Conservation (phyloP, 1,284 basidiomycete species). For the Austroboletus niveus region DNA sequence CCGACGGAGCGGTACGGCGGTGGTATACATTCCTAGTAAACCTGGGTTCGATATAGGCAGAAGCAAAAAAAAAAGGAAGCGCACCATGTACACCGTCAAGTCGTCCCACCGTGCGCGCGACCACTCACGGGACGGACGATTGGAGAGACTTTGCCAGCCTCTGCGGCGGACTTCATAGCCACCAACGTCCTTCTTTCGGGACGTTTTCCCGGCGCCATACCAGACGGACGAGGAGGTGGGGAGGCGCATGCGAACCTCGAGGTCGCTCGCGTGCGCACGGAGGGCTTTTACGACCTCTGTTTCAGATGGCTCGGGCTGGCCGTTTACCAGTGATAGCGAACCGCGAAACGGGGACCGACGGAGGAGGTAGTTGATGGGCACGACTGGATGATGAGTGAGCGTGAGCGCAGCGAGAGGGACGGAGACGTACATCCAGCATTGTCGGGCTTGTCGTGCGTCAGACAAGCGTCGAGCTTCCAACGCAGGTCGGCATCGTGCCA, state of each 20-base stretch:
- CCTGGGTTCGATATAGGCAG: conserved; percentile 1
- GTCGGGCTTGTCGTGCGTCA: conserved; percentile 17
- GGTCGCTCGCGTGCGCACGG: conserved; percentile 41
- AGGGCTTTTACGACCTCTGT: conserved; percentile 52
- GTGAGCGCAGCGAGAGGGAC: not conserved
- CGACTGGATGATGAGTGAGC: conserved; percentile 40
- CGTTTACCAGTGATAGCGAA: conserved; percentile 8
- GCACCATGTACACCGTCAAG: conserved; percentile 61
- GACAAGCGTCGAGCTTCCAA: conserved; percentile 41
- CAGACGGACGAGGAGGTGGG: conserved; percentile 42
- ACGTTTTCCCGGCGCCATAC: conserved; percentile 32
- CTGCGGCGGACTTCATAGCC: conserved; percentile 61
- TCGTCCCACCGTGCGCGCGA: conserved; percentile 56
- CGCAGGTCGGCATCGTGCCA: conserved; percentile 58
- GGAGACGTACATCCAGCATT: conserved; percentile 46
- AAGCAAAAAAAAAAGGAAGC: conserved; percentile 32
- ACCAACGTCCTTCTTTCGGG: conserved; percentile 32
- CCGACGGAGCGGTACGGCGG: conserved; percentile 45
- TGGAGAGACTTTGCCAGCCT: conserved; percentile 36
- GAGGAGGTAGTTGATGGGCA: conserved; percentile 55
- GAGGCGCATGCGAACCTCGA: conserved; percentile 64
- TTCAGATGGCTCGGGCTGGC: conserved; percentile 41
- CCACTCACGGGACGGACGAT: conserved; percentile 29
- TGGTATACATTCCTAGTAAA: conserved; percentile 70
- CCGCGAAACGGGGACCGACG: conserved; percentile 37